Evolutionary conservation across 306 rosid genomes (phyloP).

Genomic region (Quercus mongolica): DNA sequence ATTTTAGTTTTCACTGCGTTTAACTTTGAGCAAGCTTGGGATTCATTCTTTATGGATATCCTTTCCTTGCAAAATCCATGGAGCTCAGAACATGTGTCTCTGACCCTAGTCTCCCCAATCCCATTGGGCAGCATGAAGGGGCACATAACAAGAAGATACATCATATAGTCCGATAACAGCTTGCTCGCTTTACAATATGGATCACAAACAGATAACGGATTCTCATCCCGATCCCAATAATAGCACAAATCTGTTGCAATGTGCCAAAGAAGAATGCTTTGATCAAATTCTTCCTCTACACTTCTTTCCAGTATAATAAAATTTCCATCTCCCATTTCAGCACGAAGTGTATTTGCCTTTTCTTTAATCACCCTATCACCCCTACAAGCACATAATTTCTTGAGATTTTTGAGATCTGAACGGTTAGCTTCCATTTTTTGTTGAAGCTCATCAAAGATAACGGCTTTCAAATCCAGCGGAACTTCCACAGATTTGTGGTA

Average conservation of each 20-base stretch:
- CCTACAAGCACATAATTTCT: not conserved
- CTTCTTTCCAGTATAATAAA: too few relatives aligned
- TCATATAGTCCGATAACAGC: slow-evolving; percentile 23
- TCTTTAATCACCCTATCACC: not conserved
- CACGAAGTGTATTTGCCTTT: not conserved
- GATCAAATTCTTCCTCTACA: slow-evolving; percentile 8
- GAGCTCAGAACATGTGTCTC: slow-evolving; percentile 39
- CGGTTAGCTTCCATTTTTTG: not conserved
- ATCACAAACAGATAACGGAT: too few relatives aligned
- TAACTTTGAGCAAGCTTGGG: not conserved
- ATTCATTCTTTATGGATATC: not conserved
- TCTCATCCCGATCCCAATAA: not conserved
- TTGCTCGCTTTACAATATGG: slow-evolving; percentile 7
- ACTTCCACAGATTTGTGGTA: not conserved
- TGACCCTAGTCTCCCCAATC: slow-evolving; percentile 24
- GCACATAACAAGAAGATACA: slow-evolving; percentile 23
- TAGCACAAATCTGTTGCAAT: slow-evolving; percentile 26
- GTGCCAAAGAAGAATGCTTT: slow-evolving; percentile 33
- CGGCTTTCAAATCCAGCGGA: not conserved
- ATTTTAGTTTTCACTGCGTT: not conserved
- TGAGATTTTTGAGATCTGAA: not conserved
- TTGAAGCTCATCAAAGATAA: slow-evolving; percentile 2
- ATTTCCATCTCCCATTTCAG: too few relatives aligned
- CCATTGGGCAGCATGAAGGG: slow-evolving; percentile 32
- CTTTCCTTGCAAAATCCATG: slow-evolving; percentile 13